Evolutionary conservation across 495 filamentous ascomycete species (phyloP).

Genomic region (Penicillium arizonense): DNA sequence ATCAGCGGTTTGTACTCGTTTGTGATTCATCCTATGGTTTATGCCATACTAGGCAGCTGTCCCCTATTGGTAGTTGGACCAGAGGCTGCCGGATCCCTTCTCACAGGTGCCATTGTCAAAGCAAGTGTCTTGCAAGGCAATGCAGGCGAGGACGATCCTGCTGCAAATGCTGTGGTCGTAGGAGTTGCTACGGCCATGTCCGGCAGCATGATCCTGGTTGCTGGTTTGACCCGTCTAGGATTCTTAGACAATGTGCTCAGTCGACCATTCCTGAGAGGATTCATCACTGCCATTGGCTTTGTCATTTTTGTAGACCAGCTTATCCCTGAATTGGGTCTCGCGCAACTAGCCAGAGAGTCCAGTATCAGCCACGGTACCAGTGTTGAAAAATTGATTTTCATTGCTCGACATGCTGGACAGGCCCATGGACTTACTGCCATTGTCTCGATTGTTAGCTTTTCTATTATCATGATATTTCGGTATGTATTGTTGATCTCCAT

Average conservation of each 20-base stretch:
- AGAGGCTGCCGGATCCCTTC: conserved; percentile 88
- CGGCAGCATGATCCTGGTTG: conserved; percentile 80
- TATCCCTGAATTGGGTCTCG: conserved; percentile 83
- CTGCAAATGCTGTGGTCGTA: conserved; percentile 74
- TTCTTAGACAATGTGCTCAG: conserved; percentile 95
- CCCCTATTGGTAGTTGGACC: conserved; percentile 94
- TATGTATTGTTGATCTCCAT: conserved; percentile 28
- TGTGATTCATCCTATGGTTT: conserved; percentile 85
- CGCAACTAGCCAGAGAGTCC: conserved; percentile 52
- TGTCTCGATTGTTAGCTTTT: conserved; percentile 77
- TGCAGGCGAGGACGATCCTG: conserved; percentile 67
- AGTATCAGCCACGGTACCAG: conserved; percentile 78
- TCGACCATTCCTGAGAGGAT: conserved; percentile 86
- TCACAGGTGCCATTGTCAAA: conserved; percentile 84
- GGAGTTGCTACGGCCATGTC: conserved; percentile 88
- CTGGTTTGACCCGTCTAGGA: conserved; percentile 81
- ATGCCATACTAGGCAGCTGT: conserved; percentile 86
- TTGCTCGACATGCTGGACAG: conserved; percentile 61
- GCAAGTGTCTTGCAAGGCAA: conserved; percentile 66
- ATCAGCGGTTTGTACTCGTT: conserved; percentile 97
- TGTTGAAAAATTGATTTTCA: conserved; percentile 78
- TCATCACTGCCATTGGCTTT: conserved; percentile 94
- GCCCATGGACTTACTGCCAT: conserved; percentile 71
- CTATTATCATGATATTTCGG: conserved; percentile 84
- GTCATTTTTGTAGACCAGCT: conserved; percentile 95